phyloP scores from a whole-genome alignment of 345 rosid species.

The Rubroshorea leprosula region DNA sequence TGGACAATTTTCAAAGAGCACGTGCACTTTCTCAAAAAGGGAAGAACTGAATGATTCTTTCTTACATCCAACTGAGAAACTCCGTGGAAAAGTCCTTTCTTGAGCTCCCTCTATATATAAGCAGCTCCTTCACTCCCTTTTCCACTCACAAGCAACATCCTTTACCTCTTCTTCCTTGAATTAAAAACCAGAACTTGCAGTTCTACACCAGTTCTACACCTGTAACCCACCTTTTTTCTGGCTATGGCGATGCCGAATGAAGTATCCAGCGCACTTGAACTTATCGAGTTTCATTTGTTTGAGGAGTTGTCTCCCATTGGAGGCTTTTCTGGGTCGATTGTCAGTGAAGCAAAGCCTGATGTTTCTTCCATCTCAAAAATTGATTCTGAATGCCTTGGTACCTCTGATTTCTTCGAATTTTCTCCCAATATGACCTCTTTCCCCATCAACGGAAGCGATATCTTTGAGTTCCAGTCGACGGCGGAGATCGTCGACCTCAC shows the following conservation, averaged over 20 bases:
- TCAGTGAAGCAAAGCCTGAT: too few relatives aligned
- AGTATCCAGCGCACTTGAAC: conserved; percentile 33
- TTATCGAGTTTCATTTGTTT: conserved; percentile 50
- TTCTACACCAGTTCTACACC: too few relatives aligned
- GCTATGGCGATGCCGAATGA: conserved; percentile 35
- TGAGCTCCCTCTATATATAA: background rate
- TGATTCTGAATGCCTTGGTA: conserved; percentile 14
- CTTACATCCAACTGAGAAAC: conserved; percentile 13
- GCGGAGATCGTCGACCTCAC: conserved; percentile 33
- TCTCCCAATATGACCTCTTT: conserved; percentile 15
- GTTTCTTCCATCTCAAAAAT: conserved; percentile 21
- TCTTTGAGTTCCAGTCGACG: conserved; percentile 33
- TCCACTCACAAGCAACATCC: background rate
- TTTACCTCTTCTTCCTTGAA: background rate
- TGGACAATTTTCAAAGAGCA: too few relatives aligned
- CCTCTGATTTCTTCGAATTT: conserved; percentile 20
- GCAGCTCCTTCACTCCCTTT: background rate
- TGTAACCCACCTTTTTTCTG: too few relatives aligned
- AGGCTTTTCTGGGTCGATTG: background rate
- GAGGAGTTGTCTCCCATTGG: conserved; percentile 39
- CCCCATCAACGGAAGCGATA: conserved; percentile 11
- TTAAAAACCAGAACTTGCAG: background rate
- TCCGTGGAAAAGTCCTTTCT: conserved; percentile 20
- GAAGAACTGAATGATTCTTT: conserved; percentile 12
- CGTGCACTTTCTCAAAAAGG: background rate